Evolutionary conservation across 2,329 filamentous ascomycete species (phyloP).

Genomic region (Diaporthe aspalathi): DNA sequence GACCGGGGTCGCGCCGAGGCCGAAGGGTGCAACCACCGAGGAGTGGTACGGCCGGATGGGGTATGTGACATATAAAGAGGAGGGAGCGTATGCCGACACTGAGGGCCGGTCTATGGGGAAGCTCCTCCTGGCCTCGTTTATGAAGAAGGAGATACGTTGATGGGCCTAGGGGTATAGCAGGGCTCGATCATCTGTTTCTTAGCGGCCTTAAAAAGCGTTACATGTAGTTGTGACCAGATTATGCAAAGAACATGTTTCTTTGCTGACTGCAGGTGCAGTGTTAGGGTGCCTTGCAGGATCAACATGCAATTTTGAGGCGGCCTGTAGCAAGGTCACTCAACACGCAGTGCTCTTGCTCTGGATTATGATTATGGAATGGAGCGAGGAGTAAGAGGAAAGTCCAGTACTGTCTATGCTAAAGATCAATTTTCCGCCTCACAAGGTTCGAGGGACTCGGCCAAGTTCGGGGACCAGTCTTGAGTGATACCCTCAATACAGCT

Average conservation of each 20-base stretch:
- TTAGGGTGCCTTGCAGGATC: no score
- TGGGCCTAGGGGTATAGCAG: no score
- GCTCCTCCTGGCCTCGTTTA: background rate
- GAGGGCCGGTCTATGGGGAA: background rate
- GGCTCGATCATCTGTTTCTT: background rate
- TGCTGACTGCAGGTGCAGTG: background rate
- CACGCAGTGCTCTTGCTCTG: no score
- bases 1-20: background rate
- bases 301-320: background rate
- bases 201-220: background rate
- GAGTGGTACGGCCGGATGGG: constrained; percentile 40
- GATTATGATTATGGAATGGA: no score
- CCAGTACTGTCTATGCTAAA: no score
- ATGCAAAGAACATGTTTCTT: background rate
- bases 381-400: no score
- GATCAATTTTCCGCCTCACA: no score
- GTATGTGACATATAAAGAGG: constrained; percentile 38
- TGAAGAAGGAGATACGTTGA: constrained; percentile 16
- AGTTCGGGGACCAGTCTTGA: no score
- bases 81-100: background rate
- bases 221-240: no score
- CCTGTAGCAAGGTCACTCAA: no score
- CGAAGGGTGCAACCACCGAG: constrained; percentile 33
- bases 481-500: no score
- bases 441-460: no score